Evolutionary conservation across 768 basidiomycete species (phyloP).

Genomic region (Pholiota microspora): DNA sequence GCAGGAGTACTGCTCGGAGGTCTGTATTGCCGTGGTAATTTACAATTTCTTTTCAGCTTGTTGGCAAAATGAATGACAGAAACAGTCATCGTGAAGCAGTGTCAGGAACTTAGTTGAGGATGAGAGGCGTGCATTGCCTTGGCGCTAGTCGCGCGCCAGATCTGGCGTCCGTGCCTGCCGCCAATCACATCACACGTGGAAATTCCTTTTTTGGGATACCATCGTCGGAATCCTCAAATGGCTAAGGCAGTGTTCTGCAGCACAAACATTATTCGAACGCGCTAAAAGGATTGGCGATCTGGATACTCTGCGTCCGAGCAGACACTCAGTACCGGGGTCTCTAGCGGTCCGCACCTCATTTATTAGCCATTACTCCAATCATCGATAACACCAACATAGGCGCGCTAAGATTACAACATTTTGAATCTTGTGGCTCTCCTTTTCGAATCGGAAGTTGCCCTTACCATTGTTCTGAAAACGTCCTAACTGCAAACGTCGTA

Average conservation of each 20-base stretch:
- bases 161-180: constrained; percentile 15
- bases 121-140: constrained; percentile 1
- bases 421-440: neutral
- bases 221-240: constrained; percentile 22
- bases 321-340: neutral
- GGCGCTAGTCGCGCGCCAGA: constrained; percentile 17
- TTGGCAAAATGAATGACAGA: constrained; percentile 12
- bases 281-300: neutral
- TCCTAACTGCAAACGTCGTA: too few relatives aligned
- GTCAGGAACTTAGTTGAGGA: constrained; percentile 26
- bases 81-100: constrained; percentile 28
- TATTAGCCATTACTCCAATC: neutral
- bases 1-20: constrained; percentile 3
- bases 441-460: too few relatives aligned
- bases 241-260: constrained; percentile 27
- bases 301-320: neutral
- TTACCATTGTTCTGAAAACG: constrained; percentile 6
- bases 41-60: constrained; percentile 1
- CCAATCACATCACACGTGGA: constrained; percentile 22
- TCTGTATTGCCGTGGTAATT: constrained; percentile 6
- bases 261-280: neutral
- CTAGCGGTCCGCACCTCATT: constrained; percentile 2
- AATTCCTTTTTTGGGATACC: constrained; percentile 22
- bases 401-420: neutral
- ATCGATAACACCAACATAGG: neutral